Evolutionary conservation across 176 grass and related monocot genomes (phyloP).

Genomic region (Bolboschoenus planiculmis): DNA sequence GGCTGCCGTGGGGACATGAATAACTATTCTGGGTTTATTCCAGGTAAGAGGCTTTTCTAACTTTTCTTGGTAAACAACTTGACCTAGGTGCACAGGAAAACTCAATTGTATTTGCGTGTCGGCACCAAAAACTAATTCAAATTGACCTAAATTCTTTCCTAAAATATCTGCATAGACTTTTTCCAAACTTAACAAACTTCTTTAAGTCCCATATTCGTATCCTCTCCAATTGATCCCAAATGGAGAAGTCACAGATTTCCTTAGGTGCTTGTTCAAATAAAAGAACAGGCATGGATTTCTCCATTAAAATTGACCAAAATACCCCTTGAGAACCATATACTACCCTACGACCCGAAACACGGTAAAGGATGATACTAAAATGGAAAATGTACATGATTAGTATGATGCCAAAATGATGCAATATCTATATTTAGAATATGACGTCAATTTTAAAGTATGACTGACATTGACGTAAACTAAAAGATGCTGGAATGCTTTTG

Average conservation of each 20-base stretch:
- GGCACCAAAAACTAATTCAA: neutral
- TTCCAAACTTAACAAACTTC: neutral
- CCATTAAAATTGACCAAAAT: neutral
- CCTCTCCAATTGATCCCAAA: neutral
- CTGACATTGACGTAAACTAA: neutral
- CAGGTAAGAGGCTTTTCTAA: neutral
- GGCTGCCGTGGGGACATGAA: slow-evolving; percentile 1
- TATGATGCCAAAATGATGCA: slow-evolving; percentile 8
- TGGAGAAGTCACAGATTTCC: neutral
- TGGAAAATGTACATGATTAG: neutral
- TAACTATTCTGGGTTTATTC: slow-evolving; percentile 5
- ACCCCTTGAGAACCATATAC: neutral
- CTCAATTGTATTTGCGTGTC: neutral
- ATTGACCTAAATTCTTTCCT: neutral
- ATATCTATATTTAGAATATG: slow-evolving; percentile 6
- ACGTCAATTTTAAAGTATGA: neutral
- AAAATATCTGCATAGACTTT: neutral
- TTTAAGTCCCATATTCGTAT: neutral
- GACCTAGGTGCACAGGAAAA: neutral
- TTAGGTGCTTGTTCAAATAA: neutral
- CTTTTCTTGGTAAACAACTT: slow-evolving; percentile 21
- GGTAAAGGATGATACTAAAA: neutral
- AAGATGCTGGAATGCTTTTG: neutral
- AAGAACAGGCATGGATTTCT: neutral
- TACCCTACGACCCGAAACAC: neutral